Evolutionary conservation across 2,329 filamentous ascomycete species (phyloP).

Genomic region (Diaporthe ampelina): DNA sequence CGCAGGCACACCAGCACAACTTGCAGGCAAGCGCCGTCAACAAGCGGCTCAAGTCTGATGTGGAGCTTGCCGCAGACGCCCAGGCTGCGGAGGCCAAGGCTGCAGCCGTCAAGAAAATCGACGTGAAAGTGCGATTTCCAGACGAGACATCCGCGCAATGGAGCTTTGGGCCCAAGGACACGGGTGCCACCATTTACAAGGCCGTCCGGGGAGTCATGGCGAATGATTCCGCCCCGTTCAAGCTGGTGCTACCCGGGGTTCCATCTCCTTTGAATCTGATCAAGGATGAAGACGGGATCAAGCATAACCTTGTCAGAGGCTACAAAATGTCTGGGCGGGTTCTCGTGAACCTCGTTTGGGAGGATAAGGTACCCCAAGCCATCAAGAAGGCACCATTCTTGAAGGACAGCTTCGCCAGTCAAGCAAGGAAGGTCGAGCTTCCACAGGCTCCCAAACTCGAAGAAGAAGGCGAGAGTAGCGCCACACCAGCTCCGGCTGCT

Average conservation of each 20-base stretch:
- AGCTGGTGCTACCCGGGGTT: conserved; percentile 73
- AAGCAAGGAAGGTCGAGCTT: conserved; percentile 77
- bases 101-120: conserved; percentile 75
- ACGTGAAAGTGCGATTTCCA: conserved; percentile 87
- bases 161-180: conserved; percentile 77
- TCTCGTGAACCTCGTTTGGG: conserved; percentile 83
- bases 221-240: conserved; percentile 72
- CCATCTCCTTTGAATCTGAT: conserved; percentile 52
- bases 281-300: conserved; percentile 59
- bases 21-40: conserved; percentile 76
- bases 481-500: conserved; percentile 37
- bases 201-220: conserved; percentile 82
- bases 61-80: conserved; percentile 80
- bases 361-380: conserved; percentile 69
- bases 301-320: conserved; percentile 76
- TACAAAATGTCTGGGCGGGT: conserved; percentile 80
- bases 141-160: conserved; percentile 85
- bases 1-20: conserved; percentile 79
- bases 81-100: conserved; percentile 75
- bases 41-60: conserved; percentile 84
- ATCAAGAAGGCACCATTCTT: conserved; percentile 72
- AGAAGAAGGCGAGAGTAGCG: conserved; percentile 52
- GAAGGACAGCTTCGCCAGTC: conserved; percentile 67
- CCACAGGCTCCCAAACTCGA: conserved; percentile 65
- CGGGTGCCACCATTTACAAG: conserved; percentile 78